Evolutionary conservation across 805 yeast genomes (phyloP).

Genomic region (Saturnispora silvae): DNA sequence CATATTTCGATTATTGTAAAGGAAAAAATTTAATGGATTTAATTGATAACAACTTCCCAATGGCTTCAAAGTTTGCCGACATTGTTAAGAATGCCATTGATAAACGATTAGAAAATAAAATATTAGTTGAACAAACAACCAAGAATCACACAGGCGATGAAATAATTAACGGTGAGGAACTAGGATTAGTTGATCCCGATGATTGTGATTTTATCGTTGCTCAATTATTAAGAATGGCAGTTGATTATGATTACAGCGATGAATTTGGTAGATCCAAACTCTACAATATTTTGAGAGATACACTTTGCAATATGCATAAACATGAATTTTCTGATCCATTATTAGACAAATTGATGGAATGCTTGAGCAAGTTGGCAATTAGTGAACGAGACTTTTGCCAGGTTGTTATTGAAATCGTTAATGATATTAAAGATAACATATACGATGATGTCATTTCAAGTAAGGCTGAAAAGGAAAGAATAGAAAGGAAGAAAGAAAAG

Average conservation of each 20-base stretch:
- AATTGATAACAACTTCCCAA: constrained; percentile 68
- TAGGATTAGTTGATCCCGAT: constrained; percentile 34
- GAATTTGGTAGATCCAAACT: constrained; percentile 81
- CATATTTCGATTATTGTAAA: constrained; percentile 55
- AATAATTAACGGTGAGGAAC: constrained; percentile 11
- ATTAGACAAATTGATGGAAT: constrained; percentile 47
- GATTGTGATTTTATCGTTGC: constrained; percentile 65
- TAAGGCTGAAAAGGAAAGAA: constrained; percentile 1
- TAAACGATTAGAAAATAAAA: constrained; percentile 28
- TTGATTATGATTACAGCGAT: constrained; percentile 75
- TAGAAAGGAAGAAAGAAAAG: background rate
- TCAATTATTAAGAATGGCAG: constrained; percentile 59
- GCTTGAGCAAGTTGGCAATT: constrained; percentile 59
- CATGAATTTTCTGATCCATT: constrained; percentile 37
- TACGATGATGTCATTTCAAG: constrained; percentile 21
- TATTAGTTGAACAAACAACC: constrained; percentile 8
- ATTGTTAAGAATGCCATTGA: constrained; percentile 46
- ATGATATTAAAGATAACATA: constrained; percentile 69
- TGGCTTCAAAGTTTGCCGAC: constrained; percentile 59
- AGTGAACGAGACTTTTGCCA: constrained; percentile 78
- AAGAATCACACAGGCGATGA: constrained; percentile 18
- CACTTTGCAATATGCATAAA: constrained; percentile 42
- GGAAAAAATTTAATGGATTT: constrained; percentile 40
- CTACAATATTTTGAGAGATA: constrained; percentile 46
- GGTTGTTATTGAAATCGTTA: constrained; percentile 74